Evolutionary conservation across 2,329 filamentous ascomycete genomes (phyloP).

Genomic region (Myriosclerotinia scirpicola): DNA sequence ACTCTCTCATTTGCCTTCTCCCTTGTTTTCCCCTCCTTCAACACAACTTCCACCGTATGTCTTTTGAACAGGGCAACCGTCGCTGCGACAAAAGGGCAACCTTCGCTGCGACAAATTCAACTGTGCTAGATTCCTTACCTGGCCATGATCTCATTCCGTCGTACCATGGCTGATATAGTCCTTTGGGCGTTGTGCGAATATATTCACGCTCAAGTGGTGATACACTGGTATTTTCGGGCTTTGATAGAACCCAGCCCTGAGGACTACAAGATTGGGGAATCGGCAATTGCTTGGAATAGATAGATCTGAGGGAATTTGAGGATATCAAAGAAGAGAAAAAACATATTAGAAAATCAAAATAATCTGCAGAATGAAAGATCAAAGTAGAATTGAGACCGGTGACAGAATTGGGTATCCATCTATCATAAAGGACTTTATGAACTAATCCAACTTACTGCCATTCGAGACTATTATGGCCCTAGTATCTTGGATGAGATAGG

Average conservation of each 20-base stretch:
- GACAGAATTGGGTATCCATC: not conserved
- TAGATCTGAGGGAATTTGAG: not conserved
- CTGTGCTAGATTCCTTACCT: conserved; percentile 31
- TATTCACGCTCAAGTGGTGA: not conserved
- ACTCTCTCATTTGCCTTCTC: conserved; percentile 1
- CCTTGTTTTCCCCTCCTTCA: not conserved
- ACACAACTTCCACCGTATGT: conserved; percentile 21
- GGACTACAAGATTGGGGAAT: not conserved
- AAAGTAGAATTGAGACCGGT: not conserved
- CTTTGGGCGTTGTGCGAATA: conserved; percentile 15
- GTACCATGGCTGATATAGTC: conserved; percentile 28
- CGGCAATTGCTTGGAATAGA: not conserved
- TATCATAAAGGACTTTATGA: not conserved
- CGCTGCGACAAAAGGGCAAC: conserved; percentile 29
- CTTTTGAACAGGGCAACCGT: conserved; percentile 23
- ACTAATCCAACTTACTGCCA: not conserved
- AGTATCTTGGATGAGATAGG: conserved; percentile 5
- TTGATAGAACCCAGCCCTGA: not conserved
- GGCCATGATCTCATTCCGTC: conserved; percentile 29
- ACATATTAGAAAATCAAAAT: no score
- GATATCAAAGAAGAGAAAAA: not conserved
- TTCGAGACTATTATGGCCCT: conserved; percentile 1
- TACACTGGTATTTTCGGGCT: not conserved
- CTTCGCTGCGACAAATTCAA: conserved; percentile 33
- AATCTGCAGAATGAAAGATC: not conserved